phyloP scores from a whole-genome alignment of 129 eudicot genomes.

The Artemisia tridentata region DNA sequence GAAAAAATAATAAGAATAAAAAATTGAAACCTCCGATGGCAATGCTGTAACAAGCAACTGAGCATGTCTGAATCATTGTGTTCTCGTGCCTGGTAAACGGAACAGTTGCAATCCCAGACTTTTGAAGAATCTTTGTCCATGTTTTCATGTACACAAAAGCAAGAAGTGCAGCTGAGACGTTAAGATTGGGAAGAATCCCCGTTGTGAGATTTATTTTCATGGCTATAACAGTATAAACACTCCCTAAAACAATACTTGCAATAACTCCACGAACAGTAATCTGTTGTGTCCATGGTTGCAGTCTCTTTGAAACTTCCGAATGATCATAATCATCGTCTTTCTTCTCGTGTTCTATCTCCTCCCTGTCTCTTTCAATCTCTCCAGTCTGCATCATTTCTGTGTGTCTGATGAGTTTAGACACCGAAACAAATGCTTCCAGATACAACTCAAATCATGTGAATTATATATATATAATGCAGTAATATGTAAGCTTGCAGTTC shows the following conservation, averaged over 20 bases:
- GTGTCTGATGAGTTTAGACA: constrained; percentile 14
- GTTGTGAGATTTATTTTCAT: constrained; percentile 77
- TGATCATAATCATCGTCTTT: constrained; percentile 28
- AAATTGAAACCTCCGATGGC: constrained; percentile 63
- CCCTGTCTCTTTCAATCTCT: constrained; percentile 26
- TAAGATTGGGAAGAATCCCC: constrained; percentile 67
- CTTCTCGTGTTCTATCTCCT: constrained; percentile 31
- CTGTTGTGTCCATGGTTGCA: constrained; percentile 74
- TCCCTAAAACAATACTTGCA: constrained; percentile 58
- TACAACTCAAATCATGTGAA: constrained; percentile 4
- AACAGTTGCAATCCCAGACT: constrained; percentile 44
- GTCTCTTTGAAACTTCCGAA: constrained; percentile 33
- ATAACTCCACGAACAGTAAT: constrained; percentile 64
- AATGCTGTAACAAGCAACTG: constrained; percentile 80
- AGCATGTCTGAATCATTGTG: constrained; percentile 82
- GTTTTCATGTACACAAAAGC: constrained; percentile 54
- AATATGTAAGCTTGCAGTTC: constrained; percentile 12
- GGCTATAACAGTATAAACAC: constrained; percentile 63
- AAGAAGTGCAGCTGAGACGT: constrained; percentile 84
- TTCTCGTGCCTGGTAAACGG: constrained; percentile 89
- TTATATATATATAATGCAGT: constrained; percentile 18
- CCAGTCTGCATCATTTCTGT: constrained; percentile 31
- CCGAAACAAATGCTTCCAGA: constrained; percentile 7
- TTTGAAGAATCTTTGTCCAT: constrained; percentile 57
- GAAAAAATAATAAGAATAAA: not conserved